These are phyloP conservation scores for Calycina herbarum DNA, from an alignment of 2,329 filamentous ascomycete genomes.

Conservation along the genomic window DNA sequence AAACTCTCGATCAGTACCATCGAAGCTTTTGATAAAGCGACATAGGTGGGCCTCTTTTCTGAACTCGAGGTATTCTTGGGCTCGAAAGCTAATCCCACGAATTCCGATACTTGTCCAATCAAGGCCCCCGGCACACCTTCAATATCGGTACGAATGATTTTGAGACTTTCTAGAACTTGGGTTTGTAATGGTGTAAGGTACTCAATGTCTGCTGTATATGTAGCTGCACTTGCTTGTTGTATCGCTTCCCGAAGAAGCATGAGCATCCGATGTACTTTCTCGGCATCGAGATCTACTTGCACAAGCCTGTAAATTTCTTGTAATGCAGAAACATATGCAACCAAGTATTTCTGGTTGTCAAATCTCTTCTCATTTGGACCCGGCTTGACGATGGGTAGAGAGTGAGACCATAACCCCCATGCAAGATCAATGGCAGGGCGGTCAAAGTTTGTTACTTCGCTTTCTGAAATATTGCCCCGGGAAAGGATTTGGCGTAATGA, in stretches of 20 bases:
- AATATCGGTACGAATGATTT: conserved; percentile 66
- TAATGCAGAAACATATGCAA: conserved; percentile 78
- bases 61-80: conserved; percentile 38
- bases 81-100: conserved; percentile 69
- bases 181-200: conserved; percentile 71
- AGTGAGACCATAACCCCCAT: conserved; percentile 70
- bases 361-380: conserved; percentile 46
- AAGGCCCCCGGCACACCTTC: conserved; percentile 66
- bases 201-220: conserved; percentile 72
- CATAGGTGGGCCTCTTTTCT: conserved; percentile 68
- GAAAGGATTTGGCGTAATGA: conserved; percentile 65
- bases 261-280: conserved; percentile 67
- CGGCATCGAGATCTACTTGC: conserved; percentile 59
- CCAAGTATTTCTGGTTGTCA: conserved; percentile 77
- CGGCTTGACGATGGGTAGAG: conserved; percentile 54
- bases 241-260: conserved; percentile 70
- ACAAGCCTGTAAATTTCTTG: conserved; percentile 78
- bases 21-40: conserved; percentile 82
- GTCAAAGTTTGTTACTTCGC: conserved; percentile 33
- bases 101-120: conserved; percentile 66
- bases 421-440: conserved; percentile 56
- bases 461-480: conserved; percentile 46
- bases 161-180: conserved; percentile 66
- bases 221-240: conserved; percentile 64
- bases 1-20: conserved; percentile 69